Percentiles rank a stretch among this genome's conserved stretches.
Evolutionary conservation across 345 rosid genomes (phyloP).

Genomic region (Xanthoceras sorbifolium): DNA sequence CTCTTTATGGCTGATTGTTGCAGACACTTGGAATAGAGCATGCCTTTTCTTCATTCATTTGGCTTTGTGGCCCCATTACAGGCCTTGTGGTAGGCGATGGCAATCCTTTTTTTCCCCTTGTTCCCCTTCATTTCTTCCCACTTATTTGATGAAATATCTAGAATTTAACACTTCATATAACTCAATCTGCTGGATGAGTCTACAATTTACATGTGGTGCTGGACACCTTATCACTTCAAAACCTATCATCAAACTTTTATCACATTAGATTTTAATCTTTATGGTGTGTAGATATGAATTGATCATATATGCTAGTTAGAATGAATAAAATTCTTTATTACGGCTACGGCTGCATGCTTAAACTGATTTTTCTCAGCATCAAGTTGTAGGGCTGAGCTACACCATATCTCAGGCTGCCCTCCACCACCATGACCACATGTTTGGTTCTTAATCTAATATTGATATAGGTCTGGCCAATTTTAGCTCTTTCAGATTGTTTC

Average conservation of each 20-base stretch:
- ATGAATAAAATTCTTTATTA: neutral
- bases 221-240: neutral
- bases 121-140: neutral
- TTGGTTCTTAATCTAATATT: neutral
- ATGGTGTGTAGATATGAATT: neutral
- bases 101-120: neutral
- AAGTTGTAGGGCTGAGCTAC: neutral
- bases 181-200: conserved; percentile 8
- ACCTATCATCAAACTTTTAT: neutral
- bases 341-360: neutral
- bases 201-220: neutral
- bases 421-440: neutral
- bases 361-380: neutral
- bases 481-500: neutral
- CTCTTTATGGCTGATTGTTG: conserved; percentile 40
- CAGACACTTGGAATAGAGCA: conserved; percentile 96
- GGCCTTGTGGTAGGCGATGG: conserved; percentile 90
- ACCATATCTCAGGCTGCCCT: neutral
- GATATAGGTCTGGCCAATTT: neutral
- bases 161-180: conserved; percentile 9
- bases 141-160: conserved; percentile 3
- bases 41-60: conserved; percentile 95
- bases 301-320: neutral
- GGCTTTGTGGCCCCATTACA: conserved; percentile 98
- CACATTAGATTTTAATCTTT: conserved; percentile 1